Evolutionary conservation across 306 rosid species (phyloP).

Genomic region (Fragaria vesca): DNA sequence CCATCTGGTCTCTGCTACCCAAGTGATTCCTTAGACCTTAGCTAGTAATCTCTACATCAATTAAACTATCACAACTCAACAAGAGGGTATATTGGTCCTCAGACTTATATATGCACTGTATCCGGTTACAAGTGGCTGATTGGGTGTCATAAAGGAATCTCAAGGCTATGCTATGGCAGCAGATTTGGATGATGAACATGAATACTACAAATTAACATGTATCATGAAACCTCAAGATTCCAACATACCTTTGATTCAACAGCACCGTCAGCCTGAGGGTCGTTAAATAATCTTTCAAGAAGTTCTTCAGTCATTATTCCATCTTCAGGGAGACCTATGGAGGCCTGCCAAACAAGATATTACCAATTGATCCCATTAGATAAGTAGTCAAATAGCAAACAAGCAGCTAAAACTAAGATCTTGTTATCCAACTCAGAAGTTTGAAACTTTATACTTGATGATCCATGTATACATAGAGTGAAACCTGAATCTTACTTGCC

Average conservation of each 20-base stretch:
- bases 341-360: slow-evolving; percentile 47
- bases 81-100: neutral
- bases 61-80: neutral
- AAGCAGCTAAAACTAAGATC: neutral
- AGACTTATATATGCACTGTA: neutral
- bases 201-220: neutral
- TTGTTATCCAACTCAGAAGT: neutral
- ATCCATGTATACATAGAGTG: neutral
- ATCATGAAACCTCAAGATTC: neutral
- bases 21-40: neutral
- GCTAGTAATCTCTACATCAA: neutral
- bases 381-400: neutral
- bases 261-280: slow-evolving; percentile 25
- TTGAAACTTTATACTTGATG: neutral
- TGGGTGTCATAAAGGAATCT: neutral
- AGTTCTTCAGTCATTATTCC: slow-evolving; percentile 85
- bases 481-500: slow-evolving; percentile 73
- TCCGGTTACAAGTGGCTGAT: neutral
- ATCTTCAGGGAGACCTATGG: slow-evolving; percentile 63
- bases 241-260: slow-evolving; percentile 46
- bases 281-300: slow-evolving; percentile 54
- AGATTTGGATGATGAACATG: neutral
- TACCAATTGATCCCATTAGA: slow-evolving; percentile 17
- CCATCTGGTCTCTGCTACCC: neutral
- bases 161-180: neutral